Base-by-base conservation (phyloP, 805 yeast species). In the Jamesozyma jinghongensis region DNA sequence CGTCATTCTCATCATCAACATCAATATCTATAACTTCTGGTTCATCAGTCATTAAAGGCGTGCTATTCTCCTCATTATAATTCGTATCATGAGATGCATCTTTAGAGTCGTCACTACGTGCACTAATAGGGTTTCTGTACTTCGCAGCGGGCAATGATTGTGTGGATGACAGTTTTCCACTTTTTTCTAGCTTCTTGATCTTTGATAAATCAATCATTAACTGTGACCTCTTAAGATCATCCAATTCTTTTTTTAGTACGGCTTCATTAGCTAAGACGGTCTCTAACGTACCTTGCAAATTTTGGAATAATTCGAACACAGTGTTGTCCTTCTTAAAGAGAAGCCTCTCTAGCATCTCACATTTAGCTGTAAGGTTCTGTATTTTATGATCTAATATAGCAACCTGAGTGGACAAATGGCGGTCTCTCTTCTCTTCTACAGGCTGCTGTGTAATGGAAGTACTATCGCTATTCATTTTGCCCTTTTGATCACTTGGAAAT, bases 201-300 rank as follows among this genome's bases (percentile, higher is more conserved):
- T 31, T 36, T 14, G 30, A 26, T 3, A 44, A 19, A 20, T 44
- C 48, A 5, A 44, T 27, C 17, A 37, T 41, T 7, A 41, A 20
- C 22, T 39, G 42, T 6, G 39, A 27, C 10, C 29, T 33, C 16
- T 19, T 36, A 11, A 45, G 10, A 16, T 25, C 18, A 10, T 34
- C 34, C 5, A 45, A 3, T 20, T 45, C 43, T 40, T 49, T 53
- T 40, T 59, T 61, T 19, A 61, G 43, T 4, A 51, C 52, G 14
- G 52, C 42, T 40, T 61, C 62, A 36, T 60, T 60, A 20, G 53
- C 52, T 8, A 56, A 45, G 10, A 59, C 36, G 5, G 52, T 53
- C 36, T 56, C 52, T 25, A 59, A 38, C 11, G 58, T 49, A 4
- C 45, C 34, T 19, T 52, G 50, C 16, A 59, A 34, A 20, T 53